These are phyloP conservation scores for Gloeostereum incarnatum DNA, from an alignment of 768 basidiomycete species.

Conservation along the genomic window DNA sequence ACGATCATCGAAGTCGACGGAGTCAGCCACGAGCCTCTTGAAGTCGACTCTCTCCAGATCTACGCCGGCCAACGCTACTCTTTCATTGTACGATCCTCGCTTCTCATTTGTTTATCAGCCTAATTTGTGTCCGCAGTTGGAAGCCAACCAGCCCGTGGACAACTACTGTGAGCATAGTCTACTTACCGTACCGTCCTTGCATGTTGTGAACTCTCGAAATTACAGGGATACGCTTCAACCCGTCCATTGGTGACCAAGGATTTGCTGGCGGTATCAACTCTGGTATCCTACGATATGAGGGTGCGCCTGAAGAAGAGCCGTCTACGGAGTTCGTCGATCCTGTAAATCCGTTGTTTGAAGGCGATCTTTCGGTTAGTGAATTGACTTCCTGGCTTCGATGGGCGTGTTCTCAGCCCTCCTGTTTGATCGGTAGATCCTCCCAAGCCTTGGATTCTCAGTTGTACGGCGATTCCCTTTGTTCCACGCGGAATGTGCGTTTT, in stretches of 20 bases:
- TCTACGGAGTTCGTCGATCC: slow-evolving; percentile 12
- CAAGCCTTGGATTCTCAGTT: slow-evolving; percentile 2
- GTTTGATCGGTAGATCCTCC: slow-evolving; percentile 11
- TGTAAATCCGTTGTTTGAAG: slow-evolving; percentile 6
- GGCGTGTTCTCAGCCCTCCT: slow-evolving; percentile 7
- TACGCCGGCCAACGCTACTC: slow-evolving; percentile 11
- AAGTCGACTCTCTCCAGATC: slow-evolving; percentile 12
- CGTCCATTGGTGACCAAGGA: slow-evolving; percentile 16
- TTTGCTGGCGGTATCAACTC: slow-evolving; percentile 20
- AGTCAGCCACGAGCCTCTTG: slow-evolving; percentile 9
- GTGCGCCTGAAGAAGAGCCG: slow-evolving; percentile 24
- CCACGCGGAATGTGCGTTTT: not conserved
- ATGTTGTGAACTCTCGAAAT: not conserved
- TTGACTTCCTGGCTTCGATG: no score
- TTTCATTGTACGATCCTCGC: slow-evolving; percentile 14
- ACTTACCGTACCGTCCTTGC: not conserved
- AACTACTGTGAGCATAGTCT: slow-evolving; percentile 33
- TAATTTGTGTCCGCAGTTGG: slow-evolving; percentile 12
- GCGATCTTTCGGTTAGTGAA: slow-evolving; percentile 15
- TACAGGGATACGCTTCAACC: slow-evolving; percentile 23
- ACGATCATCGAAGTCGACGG: slow-evolving; percentile 15
- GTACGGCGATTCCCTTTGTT: not conserved
- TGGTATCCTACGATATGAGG: slow-evolving; percentile 30
- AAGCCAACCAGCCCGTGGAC: slow-evolving; percentile 27
- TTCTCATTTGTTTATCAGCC: not conserved